Base-by-base conservation (phyloP, 2,329 filamentous ascomycete genomes). In the Aspergillus aculeatus region DNA sequence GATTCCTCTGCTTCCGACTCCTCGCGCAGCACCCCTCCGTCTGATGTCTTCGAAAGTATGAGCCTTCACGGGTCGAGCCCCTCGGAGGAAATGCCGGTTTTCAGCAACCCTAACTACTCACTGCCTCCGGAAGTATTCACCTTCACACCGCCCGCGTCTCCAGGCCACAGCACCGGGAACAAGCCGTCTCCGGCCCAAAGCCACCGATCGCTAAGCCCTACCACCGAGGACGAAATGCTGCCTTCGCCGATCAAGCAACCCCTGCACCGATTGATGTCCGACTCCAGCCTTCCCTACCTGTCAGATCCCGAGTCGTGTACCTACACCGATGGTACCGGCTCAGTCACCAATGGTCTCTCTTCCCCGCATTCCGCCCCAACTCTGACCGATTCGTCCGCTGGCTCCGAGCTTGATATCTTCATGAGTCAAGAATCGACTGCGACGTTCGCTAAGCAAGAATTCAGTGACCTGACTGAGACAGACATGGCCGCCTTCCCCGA, bases 121-220 rank as follows among this genome's bases (percentile, higher is more conserved):
- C 62, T 78, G 47, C 71, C 75, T 5, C 73, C 76, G 1, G 75
- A 76, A 54, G 70, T 73, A 31, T 80, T 81, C 56, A 77, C 78
- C 2, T 80, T 76, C 59, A 82, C 80, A 4, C 80, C 80, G 31
- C 79, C 80, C 4, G 71, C 77, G 5, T 81, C 80, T 26, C 80
- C 80, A 11, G 75, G 75, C 12, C 73, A 72, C 61, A 77, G 71
- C 56, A 74, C 72, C 19, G 72, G 73, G 47, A 74, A 76, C 62
- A 71, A 73, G 19, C 69, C 73, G 21, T 78, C 77, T 7, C 74
- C 77, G 3, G 62, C 64, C 47, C 63, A 67, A 24, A 72, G 68
- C 52, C 71, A 73, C 24, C 70, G 71, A 21, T 77, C 78, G 5
- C 65, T 78, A 29, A 75, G 71, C n/a, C 74, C 76, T 23, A 71